These are phyloP conservation scores for Pestalotiopsis sp. DNA, from an alignment of 2,329 filamentous ascomycete genomes.

Conservation along the genomic window DNA sequence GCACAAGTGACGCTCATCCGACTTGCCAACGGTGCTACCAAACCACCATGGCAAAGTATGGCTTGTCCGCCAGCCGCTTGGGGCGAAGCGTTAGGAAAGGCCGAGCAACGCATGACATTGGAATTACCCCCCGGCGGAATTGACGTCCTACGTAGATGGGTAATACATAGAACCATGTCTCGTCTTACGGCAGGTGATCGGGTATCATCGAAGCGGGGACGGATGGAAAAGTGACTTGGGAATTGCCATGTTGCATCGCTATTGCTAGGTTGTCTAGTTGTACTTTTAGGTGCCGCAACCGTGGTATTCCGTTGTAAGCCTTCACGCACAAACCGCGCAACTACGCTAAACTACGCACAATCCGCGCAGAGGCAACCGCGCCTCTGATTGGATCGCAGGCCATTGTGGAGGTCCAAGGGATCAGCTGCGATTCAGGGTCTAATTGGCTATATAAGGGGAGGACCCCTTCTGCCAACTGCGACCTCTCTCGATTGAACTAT, in stretches of 20 bases:
- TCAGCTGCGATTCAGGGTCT: conserved; percentile 1
- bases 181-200: too few species aligned
- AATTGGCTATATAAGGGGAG: conserved; percentile 16
- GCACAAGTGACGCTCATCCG: too few species aligned
- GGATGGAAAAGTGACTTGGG: neutral
- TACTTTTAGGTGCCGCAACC: neutral
- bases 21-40: too few species aligned
- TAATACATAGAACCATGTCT: too few species aligned
- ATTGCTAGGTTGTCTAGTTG: neutral
- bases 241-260: neutral
- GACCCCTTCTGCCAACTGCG: neutral
- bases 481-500: neutral
- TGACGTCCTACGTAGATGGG: too few species aligned
- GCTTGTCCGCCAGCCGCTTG: too few species aligned
- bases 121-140: too few species aligned
- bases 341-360: neutral
- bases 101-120: too few species aligned
- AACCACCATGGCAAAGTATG: too few species aligned
- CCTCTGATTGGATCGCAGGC: conserved; percentile 1
- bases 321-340: neutral
- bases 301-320: neutral
- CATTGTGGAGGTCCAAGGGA: conserved; percentile 1
- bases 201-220: too few species aligned
- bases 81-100: too few species aligned
- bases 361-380: neutral